Evolutionary conservation across 441 rosid species (phyloP).

Genomic region (Breynia disticha): DNA sequence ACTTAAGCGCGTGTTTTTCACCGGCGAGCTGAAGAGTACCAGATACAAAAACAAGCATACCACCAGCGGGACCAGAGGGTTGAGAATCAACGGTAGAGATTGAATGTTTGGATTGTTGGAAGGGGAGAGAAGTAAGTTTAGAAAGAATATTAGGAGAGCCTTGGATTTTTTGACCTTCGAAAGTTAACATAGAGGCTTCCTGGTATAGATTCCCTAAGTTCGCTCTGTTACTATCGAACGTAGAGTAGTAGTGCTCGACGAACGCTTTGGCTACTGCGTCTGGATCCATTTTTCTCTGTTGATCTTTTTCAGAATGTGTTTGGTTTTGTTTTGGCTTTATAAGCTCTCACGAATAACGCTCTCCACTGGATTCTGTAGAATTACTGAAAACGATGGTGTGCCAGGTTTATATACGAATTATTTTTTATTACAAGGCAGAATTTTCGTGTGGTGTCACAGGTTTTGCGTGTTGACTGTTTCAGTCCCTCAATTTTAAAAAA

Average conservation of each 20-base stretch:
- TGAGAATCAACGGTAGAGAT: constrained; percentile 89
- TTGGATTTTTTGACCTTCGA: constrained; percentile 90
- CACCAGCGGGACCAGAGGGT: constrained; percentile 84
- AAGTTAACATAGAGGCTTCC: constrained; percentile 83
- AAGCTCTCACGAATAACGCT: constrained; percentile 12
- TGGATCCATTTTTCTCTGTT: constrained; percentile 77
- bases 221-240: constrained; percentile 69
- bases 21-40: constrained; percentile 88
- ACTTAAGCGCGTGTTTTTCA: constrained; percentile 91
- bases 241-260: constrained; percentile 88
- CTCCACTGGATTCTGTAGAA: no score
- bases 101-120: constrained; percentile 83
- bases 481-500: no score
- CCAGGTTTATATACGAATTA: no score
- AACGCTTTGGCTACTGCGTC: constrained; percentile 83
- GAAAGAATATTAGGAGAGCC: constrained; percentile 79
- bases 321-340: no score
- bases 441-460: no score
- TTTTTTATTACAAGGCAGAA: no score
- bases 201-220: constrained; percentile 64
- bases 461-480: no score
- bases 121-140: constrained; percentile 72
- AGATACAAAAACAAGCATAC: constrained; percentile 91
- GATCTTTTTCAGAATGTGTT: no score
- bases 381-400: no score